phyloP scores from a whole-genome alignment of 768 basidiomycete genomes.

The Pleurotus citrinopileatus region DNA sequence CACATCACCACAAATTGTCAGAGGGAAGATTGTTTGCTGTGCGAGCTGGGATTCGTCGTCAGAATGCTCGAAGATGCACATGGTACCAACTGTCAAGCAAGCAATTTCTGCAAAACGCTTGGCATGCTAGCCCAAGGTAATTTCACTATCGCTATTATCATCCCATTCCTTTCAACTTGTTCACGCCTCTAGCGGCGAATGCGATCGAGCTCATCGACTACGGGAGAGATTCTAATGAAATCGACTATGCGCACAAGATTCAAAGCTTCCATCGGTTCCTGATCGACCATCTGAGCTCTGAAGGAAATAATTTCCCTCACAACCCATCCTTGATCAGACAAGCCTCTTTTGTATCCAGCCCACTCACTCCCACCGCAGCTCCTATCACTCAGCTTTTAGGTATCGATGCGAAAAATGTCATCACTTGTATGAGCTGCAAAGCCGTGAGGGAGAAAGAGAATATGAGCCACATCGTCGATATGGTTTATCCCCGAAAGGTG shows the following conservation, averaged over 20 bases:
- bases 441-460: conserved; percentile 70
- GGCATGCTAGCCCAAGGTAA: conserved; percentile 84
- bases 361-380: conserved; percentile 43
- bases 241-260: conserved; percentile 85
- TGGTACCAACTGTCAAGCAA: conserved; percentile 93
- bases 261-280: conserved; percentile 95
- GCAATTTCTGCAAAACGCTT: conserved; percentile 95
- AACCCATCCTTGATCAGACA: conserved; percentile 52
- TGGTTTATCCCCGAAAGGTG: conserved; percentile 86
- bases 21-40: conserved; percentile 89
- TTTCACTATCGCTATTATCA: conserved; percentile 14
- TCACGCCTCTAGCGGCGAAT: conserved; percentile 48
- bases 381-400: conserved; percentile 87
- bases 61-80: conserved; percentile 95
- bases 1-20: conserved; percentile 89
- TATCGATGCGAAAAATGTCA: conserved; percentile 71
- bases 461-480: conserved; percentile 79
- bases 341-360: conserved; percentile 15
- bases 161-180: not conserved
- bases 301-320: conserved; percentile 62
- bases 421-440: conserved; percentile 75
- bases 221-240: conserved; percentile 67
- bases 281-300: conserved; percentile 76
- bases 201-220: conserved; percentile 90
- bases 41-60: conserved; percentile 92